Percentiles rank a stretch among this genome's conserved stretches.
Evolutionary conservation across 345 rosid species (phyloP).

Genomic region (Cardamine occulta): DNA sequence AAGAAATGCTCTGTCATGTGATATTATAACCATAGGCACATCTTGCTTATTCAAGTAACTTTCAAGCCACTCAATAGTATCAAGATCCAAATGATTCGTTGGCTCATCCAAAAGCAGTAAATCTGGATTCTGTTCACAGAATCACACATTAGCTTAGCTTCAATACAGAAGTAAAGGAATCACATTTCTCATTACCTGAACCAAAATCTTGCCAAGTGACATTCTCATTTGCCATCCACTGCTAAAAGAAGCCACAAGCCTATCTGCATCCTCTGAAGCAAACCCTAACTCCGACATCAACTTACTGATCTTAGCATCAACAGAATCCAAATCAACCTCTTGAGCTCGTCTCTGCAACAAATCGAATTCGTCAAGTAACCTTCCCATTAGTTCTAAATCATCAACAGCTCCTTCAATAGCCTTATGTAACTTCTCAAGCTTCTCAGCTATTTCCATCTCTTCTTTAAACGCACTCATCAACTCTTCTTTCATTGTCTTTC

Average conservation of each 20-base stretch:
- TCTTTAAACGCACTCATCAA: slow-evolving; percentile 77
- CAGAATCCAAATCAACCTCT: slow-evolving; percentile 62
- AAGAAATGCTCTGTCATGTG: slow-evolving; percentile 94
- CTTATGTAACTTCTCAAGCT: slow-evolving; percentile 74
- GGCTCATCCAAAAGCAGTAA: slow-evolving; percentile 93
- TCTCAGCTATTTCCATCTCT: slow-evolving; percentile 67
- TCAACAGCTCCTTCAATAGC: slow-evolving; percentile 73
- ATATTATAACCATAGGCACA: slow-evolving; percentile 92
- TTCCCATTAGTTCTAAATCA: slow-evolving; percentile 91
- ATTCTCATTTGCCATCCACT: slow-evolving; percentile 99
- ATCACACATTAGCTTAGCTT: slow-evolving; percentile 17
- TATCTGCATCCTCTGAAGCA: slow-evolving; percentile 67
- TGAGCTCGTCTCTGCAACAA: slow-evolving; percentile 81
- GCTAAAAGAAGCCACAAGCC: slow-evolving; percentile 92
- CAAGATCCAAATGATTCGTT: slow-evolving; percentile 93
- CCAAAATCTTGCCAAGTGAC: slow-evolving; percentile 90
- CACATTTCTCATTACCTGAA: slow-evolving; percentile 62
- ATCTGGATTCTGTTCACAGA: slow-evolving; percentile 70
- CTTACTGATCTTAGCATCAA: slow-evolving; percentile 80
- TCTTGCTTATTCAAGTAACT: slow-evolving; percentile 78
- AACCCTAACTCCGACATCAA: slow-evolving; percentile 89
- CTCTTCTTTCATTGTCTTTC: slow-evolving; percentile 88
- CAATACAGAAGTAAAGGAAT: neutral
- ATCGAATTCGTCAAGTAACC: slow-evolving; percentile 88
- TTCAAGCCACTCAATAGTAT: slow-evolving; percentile 94